These are phyloP conservation scores for Candida glucosophila DNA, from an alignment of 1,139 yeast species.

Conservation along the genomic window DNA sequence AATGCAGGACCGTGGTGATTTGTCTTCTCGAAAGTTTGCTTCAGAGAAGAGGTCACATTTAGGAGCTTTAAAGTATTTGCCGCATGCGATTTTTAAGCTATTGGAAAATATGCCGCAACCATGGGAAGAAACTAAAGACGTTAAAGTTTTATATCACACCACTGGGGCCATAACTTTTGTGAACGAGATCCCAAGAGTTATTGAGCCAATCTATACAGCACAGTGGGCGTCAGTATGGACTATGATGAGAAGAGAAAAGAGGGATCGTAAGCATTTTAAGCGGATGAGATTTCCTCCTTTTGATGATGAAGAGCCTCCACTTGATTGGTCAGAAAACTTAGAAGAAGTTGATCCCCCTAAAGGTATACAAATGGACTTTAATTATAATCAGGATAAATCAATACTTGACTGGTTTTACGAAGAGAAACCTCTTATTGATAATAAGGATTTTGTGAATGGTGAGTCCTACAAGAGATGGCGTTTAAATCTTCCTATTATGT, in stretches of 20 bases:
- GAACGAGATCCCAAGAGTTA: conserved; percentile 83
- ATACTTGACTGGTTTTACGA: conserved; percentile 78
- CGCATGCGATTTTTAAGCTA: conserved; percentile 85
- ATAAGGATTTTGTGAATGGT: conserved; percentile 51
- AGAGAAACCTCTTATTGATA: conserved; percentile 61
- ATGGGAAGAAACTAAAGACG: conserved; percentile 87
- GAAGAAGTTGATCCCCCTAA: conserved; percentile 67
- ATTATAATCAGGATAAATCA: conserved; percentile 49
- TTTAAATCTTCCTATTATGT: conserved; percentile 52
- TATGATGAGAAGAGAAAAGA: conserved; percentile 87
- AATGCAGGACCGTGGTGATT: conserved; percentile 77
- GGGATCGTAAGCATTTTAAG: conserved; percentile 83
- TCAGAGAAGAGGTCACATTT: conserved; percentile 82
- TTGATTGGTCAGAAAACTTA: conserved; percentile 72
- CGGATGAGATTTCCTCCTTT: conserved; percentile 92
- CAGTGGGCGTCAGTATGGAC: conserved; percentile 96
- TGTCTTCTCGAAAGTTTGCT: conserved; percentile 73
- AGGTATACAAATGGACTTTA: conserved; percentile 57
- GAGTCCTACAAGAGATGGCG: conserved; percentile 72
- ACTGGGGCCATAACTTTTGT: conserved; percentile 96
- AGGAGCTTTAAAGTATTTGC: conserved; percentile 90
- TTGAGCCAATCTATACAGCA: conserved; percentile 84
- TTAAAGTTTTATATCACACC: conserved; percentile 78
- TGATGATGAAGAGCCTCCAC: conserved; percentile 95
- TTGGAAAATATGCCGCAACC: conserved; percentile 98